Evolutionary conservation across 768 basidiomycete species (phyloP).

Genomic region (Tubosaeta sp.): DNA sequence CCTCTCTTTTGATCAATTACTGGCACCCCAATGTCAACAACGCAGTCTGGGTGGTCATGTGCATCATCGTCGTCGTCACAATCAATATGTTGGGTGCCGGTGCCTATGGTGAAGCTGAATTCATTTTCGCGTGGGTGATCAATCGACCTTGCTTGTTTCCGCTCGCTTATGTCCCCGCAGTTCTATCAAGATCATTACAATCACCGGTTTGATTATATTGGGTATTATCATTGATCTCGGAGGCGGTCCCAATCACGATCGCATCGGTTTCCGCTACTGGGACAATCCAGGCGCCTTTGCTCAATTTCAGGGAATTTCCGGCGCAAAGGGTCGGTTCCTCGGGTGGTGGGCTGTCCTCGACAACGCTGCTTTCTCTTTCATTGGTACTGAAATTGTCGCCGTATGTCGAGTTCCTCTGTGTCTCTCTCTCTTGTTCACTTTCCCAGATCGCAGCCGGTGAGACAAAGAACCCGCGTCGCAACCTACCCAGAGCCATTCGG

Average conservation of each 20-base stretch:
- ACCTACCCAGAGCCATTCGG: constrained; percentile 53
- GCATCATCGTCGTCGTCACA: constrained; percentile 65
- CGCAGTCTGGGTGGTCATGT: constrained; percentile 78
- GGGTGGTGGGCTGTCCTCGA: constrained; percentile 69
- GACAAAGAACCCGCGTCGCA: constrained; percentile 79
- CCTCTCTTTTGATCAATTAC: constrained; percentile 71
- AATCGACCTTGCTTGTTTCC: neutral
- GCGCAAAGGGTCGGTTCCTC: constrained; percentile 73
- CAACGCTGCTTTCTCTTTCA: constrained; percentile 90
- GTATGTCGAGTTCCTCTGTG: constrained; percentile 38
- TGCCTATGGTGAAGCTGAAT: constrained; percentile 83
- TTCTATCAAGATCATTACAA: constrained; percentile 88
- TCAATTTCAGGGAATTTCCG: constrained; percentile 60
- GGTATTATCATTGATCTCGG: constrained; percentile 80
- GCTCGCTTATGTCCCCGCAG: constrained; percentile 17
- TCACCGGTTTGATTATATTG: constrained; percentile 66
- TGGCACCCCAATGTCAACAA: constrained; percentile 59
- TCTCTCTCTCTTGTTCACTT: constrained; percentile 1
- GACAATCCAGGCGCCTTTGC: constrained; percentile 85
- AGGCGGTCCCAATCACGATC: constrained; percentile 79
- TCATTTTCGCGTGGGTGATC: constrained; percentile 65
- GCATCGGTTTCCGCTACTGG: constrained; percentile 65
- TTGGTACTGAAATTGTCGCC: constrained; percentile 93
- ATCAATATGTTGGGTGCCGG: constrained; percentile 77
- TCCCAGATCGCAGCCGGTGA: constrained; percentile 81